phyloP scores from a whole-genome alignment of 164 flowering plant species.

The Liriodendron chinense region DNA sequence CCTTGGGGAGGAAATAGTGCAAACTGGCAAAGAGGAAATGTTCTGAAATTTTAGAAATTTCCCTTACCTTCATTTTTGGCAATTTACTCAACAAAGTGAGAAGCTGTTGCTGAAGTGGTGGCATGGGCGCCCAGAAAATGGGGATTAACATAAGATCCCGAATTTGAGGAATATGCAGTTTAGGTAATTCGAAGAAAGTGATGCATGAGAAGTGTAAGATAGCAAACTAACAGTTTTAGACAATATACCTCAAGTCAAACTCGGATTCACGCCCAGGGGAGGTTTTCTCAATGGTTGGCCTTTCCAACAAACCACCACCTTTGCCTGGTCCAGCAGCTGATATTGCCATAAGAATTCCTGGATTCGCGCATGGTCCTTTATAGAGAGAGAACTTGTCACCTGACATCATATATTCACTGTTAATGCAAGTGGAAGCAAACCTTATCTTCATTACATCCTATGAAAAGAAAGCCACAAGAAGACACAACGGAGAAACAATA shows the following conservation, averaged over 20 bases:
- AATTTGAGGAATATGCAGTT: background rate
- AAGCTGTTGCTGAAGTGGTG: too few species aligned
- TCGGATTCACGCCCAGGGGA: conserved; percentile 69
- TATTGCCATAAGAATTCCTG: conserved; percentile 31
- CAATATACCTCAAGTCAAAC: conserved; percentile 54
- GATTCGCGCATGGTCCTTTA: conserved; percentile 38
- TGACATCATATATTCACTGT: conserved; percentile 14
- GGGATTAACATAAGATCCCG: too few species aligned
- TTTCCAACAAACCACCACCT: conserved; percentile 67
- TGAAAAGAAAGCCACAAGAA: background rate
- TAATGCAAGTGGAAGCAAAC: background rate
- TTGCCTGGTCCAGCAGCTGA: conserved; percentile 48
- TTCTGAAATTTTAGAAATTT: too few species aligned
- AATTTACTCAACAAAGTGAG: too few species aligned
- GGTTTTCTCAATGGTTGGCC: conserved; percentile 58
- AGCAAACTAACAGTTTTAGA: background rate
- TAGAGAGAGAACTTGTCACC: conserved; percentile 46
- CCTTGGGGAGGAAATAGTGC: too few species aligned
- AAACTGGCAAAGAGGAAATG: too few species aligned
- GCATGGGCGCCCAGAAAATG: too few species aligned
- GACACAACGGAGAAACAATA: background rate
- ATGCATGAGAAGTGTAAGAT: background rate
- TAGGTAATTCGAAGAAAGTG: background rate
- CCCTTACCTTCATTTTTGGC: too few species aligned
- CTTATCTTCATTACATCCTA: background rate